Evolutionary conservation across 2,329 filamentous ascomycete species (phyloP), one percentile per base, ranked within the genome.

Genomic region (Aspergillus udagawae): DNA sequence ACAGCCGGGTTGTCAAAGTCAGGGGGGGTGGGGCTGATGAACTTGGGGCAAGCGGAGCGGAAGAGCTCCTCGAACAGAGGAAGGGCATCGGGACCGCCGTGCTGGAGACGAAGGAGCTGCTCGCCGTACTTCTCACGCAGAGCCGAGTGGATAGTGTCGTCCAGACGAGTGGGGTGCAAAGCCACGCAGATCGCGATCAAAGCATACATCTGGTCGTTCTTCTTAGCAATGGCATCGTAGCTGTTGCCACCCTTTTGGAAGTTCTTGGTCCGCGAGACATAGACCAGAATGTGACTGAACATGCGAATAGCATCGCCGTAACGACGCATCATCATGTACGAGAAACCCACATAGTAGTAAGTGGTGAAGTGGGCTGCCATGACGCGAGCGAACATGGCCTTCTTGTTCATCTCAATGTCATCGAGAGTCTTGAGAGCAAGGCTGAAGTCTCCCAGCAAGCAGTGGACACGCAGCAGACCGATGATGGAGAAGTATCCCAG

Each of bases 261-360:
- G 84, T 97, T 97, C 90, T 99, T 99, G 73, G 94, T 99, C 71
- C 94, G 85, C 67, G 92, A 96, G 66, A 99, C 92, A 80, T 97
- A 99, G 80, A 99, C 89, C 69, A 99, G 87, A 78, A 99, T 99
- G 85, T 99, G 94, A 83, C 91, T 96, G 87, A 99, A 99, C 89
- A 97, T 96, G 84, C 93, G 92, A 81, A 99, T 97, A 77, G 94
- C 94, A 79, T 99, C 94, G 78, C 92, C 91, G 76, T 99, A 99
- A 75, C 94, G 91, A 81, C 94, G 92, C 91, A 97, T 96, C 94
- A 99, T 99, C 93, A 99, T 97, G 88, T 99, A 99, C 67, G 91
- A 96, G 86, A 99, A 99, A 67, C 94, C 94, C 62, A 99, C 93
- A 77, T 97, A 97, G 86, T 99, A 99, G 86, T 97, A 99, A 65